Evolutionary conservation across 345 rosid species (phyloP).

Genomic region (Arabidopsis arenosa): DNA sequence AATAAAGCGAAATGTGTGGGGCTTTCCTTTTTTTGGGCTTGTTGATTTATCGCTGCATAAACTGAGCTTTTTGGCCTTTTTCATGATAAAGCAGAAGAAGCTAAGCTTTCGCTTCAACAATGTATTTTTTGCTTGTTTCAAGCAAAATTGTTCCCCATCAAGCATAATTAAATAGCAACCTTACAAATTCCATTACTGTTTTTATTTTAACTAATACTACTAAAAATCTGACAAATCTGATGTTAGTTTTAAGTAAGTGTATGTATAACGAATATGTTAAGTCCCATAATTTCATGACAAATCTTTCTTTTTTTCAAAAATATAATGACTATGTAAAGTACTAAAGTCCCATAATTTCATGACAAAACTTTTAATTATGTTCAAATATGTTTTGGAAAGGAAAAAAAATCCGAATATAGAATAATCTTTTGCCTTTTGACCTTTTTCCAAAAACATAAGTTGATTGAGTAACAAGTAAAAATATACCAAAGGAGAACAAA

Average conservation of each 20-base stretch:
- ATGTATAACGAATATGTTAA: no score
- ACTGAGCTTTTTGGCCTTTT: conserved; percentile 28
- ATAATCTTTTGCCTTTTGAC: conserved; percentile 17
- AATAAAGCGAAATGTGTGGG: conserved; percentile 30
- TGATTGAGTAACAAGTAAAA: conserved; percentile 16
- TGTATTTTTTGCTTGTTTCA: conserved; percentile 35
- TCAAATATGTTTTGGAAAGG: background rate
- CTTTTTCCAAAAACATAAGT: conserved; percentile 20
- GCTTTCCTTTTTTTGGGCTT: background rate
- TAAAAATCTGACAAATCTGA: no score
- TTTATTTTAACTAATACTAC: conserved; percentile 16
- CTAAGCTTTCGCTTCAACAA: conserved; percentile 19
- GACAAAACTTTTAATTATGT: background rate
- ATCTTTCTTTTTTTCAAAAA: no score
- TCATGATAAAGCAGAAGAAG: conserved; percentile 31
- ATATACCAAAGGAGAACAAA: conserved; percentile 24
- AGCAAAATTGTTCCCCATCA: conserved; percentile 36
- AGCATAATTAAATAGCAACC: background rate
- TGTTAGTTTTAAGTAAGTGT: no score
- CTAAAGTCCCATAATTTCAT: background rate
- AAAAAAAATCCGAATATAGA: background rate
- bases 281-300: no score
- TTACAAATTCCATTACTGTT: conserved; percentile 19
- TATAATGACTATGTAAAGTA: no score
- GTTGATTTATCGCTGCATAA: conserved; percentile 28